These are phyloP conservation scores for Magnaporthiopsis poae DNA, from an alignment of 2,329 filamentous ascomycete species.

Conservation along the genomic window DNA sequence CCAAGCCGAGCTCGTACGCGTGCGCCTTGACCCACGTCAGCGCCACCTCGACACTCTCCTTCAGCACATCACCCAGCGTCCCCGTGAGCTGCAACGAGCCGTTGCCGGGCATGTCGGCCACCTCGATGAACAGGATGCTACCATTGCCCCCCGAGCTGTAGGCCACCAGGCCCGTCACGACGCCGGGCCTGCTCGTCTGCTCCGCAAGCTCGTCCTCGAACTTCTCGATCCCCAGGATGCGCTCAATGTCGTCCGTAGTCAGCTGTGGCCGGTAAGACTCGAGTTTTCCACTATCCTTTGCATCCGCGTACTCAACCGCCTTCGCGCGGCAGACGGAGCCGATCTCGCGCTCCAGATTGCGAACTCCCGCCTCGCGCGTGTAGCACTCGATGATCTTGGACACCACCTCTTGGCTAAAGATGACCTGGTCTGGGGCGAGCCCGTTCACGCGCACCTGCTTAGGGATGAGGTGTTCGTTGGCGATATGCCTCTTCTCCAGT, in stretches of 20 bases:
- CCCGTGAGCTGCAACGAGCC: conserved; percentile 91
- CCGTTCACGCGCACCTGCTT: conserved; percentile 93
- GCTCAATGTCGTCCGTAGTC: conserved; percentile 70
- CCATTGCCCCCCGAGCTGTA: conserved; percentile 89
- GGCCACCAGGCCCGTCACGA: conserved; percentile 91
- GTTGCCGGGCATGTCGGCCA: conserved; percentile 89
- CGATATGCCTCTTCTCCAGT: conserved; percentile 92
- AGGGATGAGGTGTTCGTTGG: conserved; percentile 82
- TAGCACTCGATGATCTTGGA: conserved; percentile 94
- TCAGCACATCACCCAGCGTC: conserved; percentile 90
- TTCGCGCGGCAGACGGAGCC: conserved; percentile 89
- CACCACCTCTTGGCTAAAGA: conserved; percentile 71
- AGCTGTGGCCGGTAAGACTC: conserved; percentile 65
- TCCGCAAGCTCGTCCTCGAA: conserved; percentile 95
- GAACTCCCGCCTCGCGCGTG: conserved; percentile 90
- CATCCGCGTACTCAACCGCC: conserved; percentile 88
- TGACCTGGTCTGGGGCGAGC: conserved; percentile 63
- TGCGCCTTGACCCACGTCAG: conserved; percentile 96
- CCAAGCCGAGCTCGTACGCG: conserved; percentile 80
- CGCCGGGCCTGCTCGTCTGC: conserved; percentile 70
- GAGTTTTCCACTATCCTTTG: conserved; percentile 53
- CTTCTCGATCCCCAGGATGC: conserved; percentile 82
- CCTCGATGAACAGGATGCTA: conserved; percentile 95
- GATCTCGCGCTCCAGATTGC: conserved; percentile 90
- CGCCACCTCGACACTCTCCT: conserved; percentile 93